Conservation (phyloP, 2,329 filamentous ascomycete species). For the Neonectria magnoliae region DNA sequence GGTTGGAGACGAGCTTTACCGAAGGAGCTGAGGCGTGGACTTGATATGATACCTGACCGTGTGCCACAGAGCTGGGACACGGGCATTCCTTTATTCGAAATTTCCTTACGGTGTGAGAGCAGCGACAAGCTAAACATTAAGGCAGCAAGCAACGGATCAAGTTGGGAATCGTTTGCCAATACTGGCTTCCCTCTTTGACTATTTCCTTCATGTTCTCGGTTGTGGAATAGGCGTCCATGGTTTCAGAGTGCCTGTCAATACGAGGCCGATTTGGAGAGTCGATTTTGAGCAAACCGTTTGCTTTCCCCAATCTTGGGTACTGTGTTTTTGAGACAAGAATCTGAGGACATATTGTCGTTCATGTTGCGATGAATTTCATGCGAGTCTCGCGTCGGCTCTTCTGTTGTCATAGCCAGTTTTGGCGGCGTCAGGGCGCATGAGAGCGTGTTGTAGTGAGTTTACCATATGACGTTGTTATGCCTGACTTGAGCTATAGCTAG, state of each 20-base stretch:
- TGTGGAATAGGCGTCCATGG: constrained; percentile 18
- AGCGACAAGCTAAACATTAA: not conserved
- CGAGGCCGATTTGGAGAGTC: constrained; percentile 15
- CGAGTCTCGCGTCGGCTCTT: not conserved
- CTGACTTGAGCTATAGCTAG: not conserved
- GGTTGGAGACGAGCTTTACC: constrained; percentile 12
- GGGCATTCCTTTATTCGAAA: constrained; percentile 20
- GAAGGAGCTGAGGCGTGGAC: not conserved
- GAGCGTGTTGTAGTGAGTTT: not conserved
- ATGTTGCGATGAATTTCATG: not conserved
- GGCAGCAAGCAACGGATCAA: not conserved
- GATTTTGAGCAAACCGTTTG: constrained; percentile 3
- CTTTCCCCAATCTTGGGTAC: constrained; percentile 2
- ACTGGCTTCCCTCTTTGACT: not conserved
- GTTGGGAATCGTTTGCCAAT: constrained; percentile 1
- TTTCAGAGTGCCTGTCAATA: constrained; percentile 2
- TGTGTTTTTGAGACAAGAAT: not conserved
- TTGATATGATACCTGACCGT: constrained; percentile 26
- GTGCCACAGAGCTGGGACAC: constrained; percentile 13
- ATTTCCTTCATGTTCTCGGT: not conserved
- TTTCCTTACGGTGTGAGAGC: constrained; percentile 16
- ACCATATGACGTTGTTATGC: not conserved
- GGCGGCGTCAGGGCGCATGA: not conserved
- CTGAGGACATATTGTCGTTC: not conserved
- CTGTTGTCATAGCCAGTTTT: not conserved